Evolutionary conservation across 2,329 filamentous ascomycete species (phyloP), one percentile per base, ranked within the genome.

Genomic region (Drechmeria coniospora): DNA sequence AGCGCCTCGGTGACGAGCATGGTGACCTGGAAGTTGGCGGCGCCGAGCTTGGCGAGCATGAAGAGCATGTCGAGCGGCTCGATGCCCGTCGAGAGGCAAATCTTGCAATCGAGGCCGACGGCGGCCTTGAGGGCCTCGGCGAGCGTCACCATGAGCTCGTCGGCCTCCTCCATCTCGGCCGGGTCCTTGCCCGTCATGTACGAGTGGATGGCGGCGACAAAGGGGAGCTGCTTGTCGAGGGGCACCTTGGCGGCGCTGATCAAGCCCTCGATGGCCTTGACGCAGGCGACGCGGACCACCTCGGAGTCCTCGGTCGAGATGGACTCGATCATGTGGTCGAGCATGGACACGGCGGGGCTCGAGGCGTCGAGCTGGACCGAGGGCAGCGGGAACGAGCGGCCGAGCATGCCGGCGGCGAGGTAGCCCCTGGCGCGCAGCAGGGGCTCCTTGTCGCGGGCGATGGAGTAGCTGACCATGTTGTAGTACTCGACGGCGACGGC

Each of bases 1-100:
- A 98, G 92, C 0, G 82, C 76, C 53, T 98, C 90, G 20, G 73
- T 79, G 15, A 95, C 79, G 28, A 94, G 62, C 58, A 86, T 77
- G 1, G 78, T 83, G 25, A 94, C 70, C 50, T 94, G 86, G 58
- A 92, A 92, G 55, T 92, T 95, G 34, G 69, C 73, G 0, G 87
- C 81, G 16, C 84, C 84, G 45, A 86, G 75, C 49, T 83, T 90
- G 14, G 84, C 87, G 34, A 95, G 72, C 29, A 79, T 71, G 56
- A 98, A 95, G 7, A 98, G 68, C 10, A 86, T 61, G 41, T 90
- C 79, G 5, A 93, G 61, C 14, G 87, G 82, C 31, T 75, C 69
- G 25, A 78, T 70, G 9, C 79, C 74, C 10, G 67, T 68, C 1
- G 75, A 71, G 14, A 93, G 65, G 14, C 80, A 76, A 29, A 90